These are phyloP conservation scores for Niebla homalea DNA, from an alignment of 495 filamentous ascomycete genomes.

Conservation along the genomic window DNA sequence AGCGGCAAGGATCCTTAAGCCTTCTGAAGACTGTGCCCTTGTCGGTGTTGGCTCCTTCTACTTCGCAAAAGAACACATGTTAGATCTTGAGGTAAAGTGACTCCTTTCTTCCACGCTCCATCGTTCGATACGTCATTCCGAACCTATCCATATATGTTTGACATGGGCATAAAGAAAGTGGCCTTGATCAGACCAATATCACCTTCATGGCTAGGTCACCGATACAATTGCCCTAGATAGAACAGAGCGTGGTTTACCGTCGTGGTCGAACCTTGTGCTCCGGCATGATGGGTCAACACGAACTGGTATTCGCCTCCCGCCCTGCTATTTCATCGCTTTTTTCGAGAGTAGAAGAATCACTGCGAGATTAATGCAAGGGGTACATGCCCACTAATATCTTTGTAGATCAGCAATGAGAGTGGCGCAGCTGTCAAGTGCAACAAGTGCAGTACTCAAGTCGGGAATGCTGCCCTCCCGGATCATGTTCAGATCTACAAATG, in stretches of 20 bases:
- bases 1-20: constrained; percentile 53
- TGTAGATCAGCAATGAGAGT: neutral
- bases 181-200: constrained; percentile 38
- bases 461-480: neutral
- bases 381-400: constrained; percentile 10
- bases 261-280: constrained; percentile 1
- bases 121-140: too few species aligned
- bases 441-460: neutral
- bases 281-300: constrained; percentile 3
- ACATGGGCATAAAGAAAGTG: constrained; percentile 80
- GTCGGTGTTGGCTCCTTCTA: constrained; percentile 71
- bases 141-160: too few species aligned
- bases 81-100: constrained; percentile 41
- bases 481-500: constrained; percentile 37
- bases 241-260: constrained; percentile 22
- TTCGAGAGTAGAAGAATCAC: constrained; percentile 5
- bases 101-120: neutral
- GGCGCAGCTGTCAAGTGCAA: neutral
- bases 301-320: neutral
- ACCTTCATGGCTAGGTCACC: constrained; percentile 52
- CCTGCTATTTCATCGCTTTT: constrained; percentile 14
- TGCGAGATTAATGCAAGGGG: constrained; percentile 14
- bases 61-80: constrained; percentile 50
- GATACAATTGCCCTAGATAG: constrained; percentile 89
- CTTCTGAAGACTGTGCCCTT: constrained; percentile 52